These are phyloP conservation scores for Kodamaea kakaduensis DNA, from an alignment of 805 yeast species.

Conservation along the genomic window DNA sequence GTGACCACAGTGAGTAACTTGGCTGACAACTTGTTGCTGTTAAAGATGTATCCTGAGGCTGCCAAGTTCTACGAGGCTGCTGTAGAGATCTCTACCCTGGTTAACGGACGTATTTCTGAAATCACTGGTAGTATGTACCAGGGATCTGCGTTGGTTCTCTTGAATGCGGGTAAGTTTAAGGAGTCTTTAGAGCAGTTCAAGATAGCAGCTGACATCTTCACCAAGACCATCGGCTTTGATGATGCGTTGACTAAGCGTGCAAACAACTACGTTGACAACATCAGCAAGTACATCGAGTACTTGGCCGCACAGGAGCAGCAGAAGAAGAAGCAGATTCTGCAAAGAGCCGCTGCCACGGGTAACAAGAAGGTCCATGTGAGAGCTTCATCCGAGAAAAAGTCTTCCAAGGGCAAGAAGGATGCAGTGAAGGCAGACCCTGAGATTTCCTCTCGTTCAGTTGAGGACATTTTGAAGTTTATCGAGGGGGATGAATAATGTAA, in stretches of 20 bases:
- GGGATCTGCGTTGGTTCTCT: constrained; percentile 53
- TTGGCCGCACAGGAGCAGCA: constrained; percentile 35
- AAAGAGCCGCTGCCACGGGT: constrained; percentile 24
- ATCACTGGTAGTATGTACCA: constrained; percentile 63
- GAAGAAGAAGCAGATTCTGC: constrained; percentile 19
- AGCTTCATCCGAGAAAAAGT: constrained; percentile 13
- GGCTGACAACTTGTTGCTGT: constrained; percentile 54
- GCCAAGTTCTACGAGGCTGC: constrained; percentile 51
- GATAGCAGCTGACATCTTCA: constrained; percentile 55
- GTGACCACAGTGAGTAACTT: constrained; percentile 60
- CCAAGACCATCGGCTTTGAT: constrained; percentile 58
- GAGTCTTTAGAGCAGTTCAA: constrained; percentile 55
- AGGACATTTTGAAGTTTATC: constrained; percentile 67
- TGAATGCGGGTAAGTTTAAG: constrained; percentile 47
- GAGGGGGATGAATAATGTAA: constrained; percentile 43
- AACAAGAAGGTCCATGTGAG: constrained; percentile 18
- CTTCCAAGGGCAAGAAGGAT: constrained; percentile 10
- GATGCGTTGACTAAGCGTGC: constrained; percentile 67
- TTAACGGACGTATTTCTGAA: constrained; percentile 58
- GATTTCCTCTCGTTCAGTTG: constrained; percentile 62
- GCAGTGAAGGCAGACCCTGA: constrained; percentile 41
- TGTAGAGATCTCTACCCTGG: constrained; percentile 43
- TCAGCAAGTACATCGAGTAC: constrained; percentile 46
- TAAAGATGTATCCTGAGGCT: constrained; percentile 47
- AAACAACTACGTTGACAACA: constrained; percentile 56